These are phyloP conservation scores for Geotrichum cucujoidarum DNA, from an alignment of 1,139 yeast genomes.

Conservation along the genomic window DNA sequence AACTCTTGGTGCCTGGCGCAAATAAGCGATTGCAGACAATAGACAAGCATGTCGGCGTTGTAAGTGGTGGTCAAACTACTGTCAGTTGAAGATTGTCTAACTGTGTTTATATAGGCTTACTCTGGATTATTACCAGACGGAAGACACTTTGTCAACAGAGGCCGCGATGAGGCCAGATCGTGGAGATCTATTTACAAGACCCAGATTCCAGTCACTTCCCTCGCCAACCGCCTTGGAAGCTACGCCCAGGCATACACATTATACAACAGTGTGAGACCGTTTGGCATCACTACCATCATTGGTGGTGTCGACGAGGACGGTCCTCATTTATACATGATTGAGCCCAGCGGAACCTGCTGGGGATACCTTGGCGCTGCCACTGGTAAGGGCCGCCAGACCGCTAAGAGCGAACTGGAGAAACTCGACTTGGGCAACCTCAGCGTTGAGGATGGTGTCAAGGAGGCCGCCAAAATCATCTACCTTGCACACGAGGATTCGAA, in stretches of 20 bases:
- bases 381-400: slow-evolving; percentile 96
- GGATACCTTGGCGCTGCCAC: slow-evolving; percentile 97
- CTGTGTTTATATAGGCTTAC: slow-evolving; percentile 42
- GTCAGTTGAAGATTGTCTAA: background rate
- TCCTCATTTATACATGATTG: slow-evolving; percentile 91
- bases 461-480: slow-evolving; percentile 89
- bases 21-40: slow-evolving; percentile 88
- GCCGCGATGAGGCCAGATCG: slow-evolving; percentile 83
- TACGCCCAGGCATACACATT: slow-evolving; percentile 95
- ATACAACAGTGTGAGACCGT: slow-evolving; percentile 95
- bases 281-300: slow-evolving; percentile 85
- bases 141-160: slow-evolving; percentile 84
- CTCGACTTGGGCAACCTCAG: slow-evolving; percentile 65
- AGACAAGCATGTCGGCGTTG: slow-evolving; percentile 91
- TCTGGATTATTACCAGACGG: slow-evolving; percentile 97
- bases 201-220: slow-evolving; percentile 72
- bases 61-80: slow-evolving; percentile 28
- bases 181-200: slow-evolving; percentile 75
- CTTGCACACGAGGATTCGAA: slow-evolving; percentile 96
- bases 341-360: slow-evolving; percentile 96
- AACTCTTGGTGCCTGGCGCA: slow-evolving; percentile 80
- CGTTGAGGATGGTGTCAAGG: slow-evolving; percentile 78
- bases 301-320: slow-evolving; percentile 89
- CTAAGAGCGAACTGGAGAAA: slow-evolving; percentile 93
- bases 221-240: slow-evolving; percentile 83